These are phyloP conservation scores for Mycena alexandri DNA, from an alignment of 768 basidiomycete genomes.

Conservation along the genomic window DNA sequence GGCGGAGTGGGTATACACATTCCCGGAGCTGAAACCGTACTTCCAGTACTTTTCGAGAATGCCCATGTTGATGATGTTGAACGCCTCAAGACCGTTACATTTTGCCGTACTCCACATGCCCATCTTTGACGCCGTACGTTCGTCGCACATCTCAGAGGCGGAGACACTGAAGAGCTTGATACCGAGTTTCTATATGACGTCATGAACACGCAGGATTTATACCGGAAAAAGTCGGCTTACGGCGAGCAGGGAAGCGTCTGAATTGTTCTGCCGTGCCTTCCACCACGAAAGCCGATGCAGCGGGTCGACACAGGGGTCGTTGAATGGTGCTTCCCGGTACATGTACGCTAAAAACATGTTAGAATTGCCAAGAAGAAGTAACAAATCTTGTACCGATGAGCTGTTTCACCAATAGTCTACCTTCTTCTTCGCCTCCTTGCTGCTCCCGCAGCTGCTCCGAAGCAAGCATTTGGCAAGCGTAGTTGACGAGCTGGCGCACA, in stretches of 20 bases:
- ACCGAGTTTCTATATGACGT: neutral
- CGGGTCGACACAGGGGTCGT: constrained; percentile 1
- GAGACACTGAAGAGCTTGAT: constrained; percentile 1
- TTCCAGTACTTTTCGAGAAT: constrained; percentile 13
- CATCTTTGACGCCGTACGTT: constrained; percentile 11
- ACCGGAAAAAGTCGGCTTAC: neutral
- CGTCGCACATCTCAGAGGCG: constrained; percentile 1
- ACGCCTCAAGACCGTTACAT: neutral
- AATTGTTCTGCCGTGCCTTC: constrained; percentile 4
- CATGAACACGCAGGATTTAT: neutral
- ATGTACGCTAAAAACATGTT: neutral
- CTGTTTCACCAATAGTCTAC: constrained; percentile 7
- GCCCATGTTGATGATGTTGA: constrained; percentile 12
- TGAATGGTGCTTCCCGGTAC: constrained; percentile 5
- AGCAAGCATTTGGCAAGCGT: neutral
- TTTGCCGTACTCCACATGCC: constrained; percentile 2
- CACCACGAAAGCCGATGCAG: neutral
- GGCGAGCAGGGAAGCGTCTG: neutral
- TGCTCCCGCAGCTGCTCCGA: constrained; percentile 5
- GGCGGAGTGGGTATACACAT: constrained; percentile 11
- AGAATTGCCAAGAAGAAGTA: neutral
- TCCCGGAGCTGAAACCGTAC: constrained; percentile 8
- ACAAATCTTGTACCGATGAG: neutral
- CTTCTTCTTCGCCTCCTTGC: neutral
- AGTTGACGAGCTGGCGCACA: neutral